phyloP scores from a whole-genome alignment of 164 flowering plant genomes.

The Berberis thunbergii region DNA sequence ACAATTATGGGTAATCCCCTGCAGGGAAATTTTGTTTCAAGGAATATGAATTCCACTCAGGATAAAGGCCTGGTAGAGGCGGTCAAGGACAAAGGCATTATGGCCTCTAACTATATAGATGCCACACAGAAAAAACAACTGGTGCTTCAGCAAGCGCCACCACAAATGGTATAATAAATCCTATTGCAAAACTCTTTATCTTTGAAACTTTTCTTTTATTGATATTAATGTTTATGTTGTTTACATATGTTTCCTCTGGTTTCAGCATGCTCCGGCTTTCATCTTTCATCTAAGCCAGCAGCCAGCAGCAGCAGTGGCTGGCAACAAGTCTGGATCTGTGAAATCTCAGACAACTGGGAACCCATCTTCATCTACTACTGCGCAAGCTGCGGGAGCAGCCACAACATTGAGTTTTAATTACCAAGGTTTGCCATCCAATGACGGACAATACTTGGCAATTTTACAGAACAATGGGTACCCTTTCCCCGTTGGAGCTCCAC shows the following conservation, averaged over 20 bases:
- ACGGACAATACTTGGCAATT: slow-evolving; percentile 80
- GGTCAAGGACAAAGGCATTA: slow-evolving; percentile 52
- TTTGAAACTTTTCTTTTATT: background rate
- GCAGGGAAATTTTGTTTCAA: slow-evolving; percentile 37
- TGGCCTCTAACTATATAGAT: slow-evolving; percentile 30
- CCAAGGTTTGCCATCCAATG: slow-evolving; percentile 60
- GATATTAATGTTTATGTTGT: background rate
- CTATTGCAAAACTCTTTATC: slow-evolving; percentile 22
- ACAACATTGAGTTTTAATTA: slow-evolving; percentile 72
- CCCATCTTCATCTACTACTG: slow-evolving; percentile 23
- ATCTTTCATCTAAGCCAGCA: slow-evolving; percentile 82
- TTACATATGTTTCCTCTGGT: slow-evolving; percentile 2
- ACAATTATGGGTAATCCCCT: slow-evolving; percentile 20
- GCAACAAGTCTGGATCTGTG: slow-evolving; percentile 31
- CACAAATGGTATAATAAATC: slow-evolving; percentile 25
- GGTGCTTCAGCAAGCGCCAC: slow-evolving; percentile 56
- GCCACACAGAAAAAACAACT: slow-evolving; percentile 62
- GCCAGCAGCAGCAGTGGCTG: slow-evolving; percentile 42
- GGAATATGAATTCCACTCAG: slow-evolving; percentile 28
- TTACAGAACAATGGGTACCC: slow-evolving; percentile 71
- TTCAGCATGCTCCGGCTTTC: slow-evolving; percentile 77
- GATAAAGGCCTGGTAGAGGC: slow-evolving; percentile 41
- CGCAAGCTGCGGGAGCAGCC: slow-evolving; percentile 25
- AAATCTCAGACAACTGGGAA: slow-evolving; percentile 28
- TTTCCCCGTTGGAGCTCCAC: slow-evolving; percentile 60